Percentiles rank a stretch among this genome's conserved stretches.
Conservation (phyloP, 208 protist genomes). For the Strigomonas culicis region DNA sequence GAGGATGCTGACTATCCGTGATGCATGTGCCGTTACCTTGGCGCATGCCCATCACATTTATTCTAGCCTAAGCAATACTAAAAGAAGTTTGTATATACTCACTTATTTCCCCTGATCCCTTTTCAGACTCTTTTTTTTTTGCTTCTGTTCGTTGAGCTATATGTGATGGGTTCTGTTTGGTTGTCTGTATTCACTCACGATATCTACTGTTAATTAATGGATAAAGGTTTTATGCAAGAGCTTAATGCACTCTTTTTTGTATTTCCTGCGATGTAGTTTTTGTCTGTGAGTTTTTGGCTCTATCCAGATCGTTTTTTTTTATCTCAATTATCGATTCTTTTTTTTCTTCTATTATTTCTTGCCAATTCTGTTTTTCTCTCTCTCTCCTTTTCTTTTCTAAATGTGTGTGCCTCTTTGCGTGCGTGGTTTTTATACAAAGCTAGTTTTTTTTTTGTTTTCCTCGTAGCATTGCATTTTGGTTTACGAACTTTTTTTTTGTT, state of each 20-base stretch:
- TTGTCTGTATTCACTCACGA: too few relatives aligned
- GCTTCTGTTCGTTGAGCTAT: too few relatives aligned
- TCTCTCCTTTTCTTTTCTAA: slow-evolving; percentile 9
- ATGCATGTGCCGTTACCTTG: neutral
- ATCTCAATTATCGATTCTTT: slow-evolving; percentile 1
- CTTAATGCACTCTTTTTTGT: too few relatives aligned
- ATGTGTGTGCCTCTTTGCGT: neutral
- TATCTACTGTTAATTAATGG: too few relatives aligned
- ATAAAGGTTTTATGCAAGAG: too few relatives aligned
- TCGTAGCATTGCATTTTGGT: neutral
- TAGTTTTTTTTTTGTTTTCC: slow-evolving; percentile 15
- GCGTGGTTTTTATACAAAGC: neutral
- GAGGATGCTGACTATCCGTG: slow-evolving; percentile 26
- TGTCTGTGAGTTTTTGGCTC: neutral
- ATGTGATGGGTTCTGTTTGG: too few relatives aligned
- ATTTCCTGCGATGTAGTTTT: neutral
- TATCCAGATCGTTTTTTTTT: neutral
- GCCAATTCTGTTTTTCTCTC: slow-evolving; percentile 9
- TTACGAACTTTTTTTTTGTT: too few relatives aligned
- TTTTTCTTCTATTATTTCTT: slow-evolving; percentile 11
- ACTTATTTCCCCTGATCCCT: too few relatives aligned
- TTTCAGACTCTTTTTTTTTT: too few relatives aligned
- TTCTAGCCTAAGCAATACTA: too few relatives aligned
- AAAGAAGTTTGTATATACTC: too few relatives aligned
- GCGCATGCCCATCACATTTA: too few relatives aligned